Evolutionary conservation across 2,329 filamentous ascomycete genomes (phyloP).

Genomic region (Rachicladosporium sp.): DNA sequence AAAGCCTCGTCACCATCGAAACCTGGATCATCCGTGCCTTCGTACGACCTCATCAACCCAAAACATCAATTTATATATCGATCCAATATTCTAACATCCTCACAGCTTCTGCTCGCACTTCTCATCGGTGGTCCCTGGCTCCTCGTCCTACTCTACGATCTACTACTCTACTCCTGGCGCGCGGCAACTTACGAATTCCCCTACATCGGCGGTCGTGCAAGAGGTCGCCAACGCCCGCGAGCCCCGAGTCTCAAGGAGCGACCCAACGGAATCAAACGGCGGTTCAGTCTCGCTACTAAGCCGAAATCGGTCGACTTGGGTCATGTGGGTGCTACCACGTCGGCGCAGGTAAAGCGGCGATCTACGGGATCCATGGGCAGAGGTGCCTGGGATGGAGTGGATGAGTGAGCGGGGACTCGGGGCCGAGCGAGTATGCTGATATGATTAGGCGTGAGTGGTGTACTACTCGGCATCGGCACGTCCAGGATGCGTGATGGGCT

Average conservation of each 20-base stretch:
- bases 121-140: conserved; percentile 52
- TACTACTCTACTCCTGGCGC: conserved; percentile 49
- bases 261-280: conserved; percentile 37
- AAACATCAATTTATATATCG: background rate
- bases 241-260: conserved; percentile 50
- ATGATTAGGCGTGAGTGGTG: too few species aligned
- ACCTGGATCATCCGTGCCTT: conserved; percentile 51
- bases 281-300: conserved; percentile 27
- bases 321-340: too few species aligned
- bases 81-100: background rate
- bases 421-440: too few species aligned
- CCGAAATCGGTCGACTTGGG: too few species aligned
- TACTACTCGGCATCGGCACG: too few species aligned
- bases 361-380: too few species aligned
- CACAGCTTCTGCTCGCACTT: conserved; percentile 47
- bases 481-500: too few species aligned
- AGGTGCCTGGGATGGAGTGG: too few species aligned
- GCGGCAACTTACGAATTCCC: conserved; percentile 47
- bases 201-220: conserved; percentile 47
- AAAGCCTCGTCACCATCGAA: conserved; percentile 45
- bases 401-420: too few species aligned
- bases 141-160: conserved; percentile 50
- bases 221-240: conserved; percentile 46
- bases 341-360: too few species aligned
- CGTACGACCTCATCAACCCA: conserved; percentile 32